Base-by-base conservation (phyloP, 1,284 basidiomycete genomes). In the Somion occarium region DNA sequence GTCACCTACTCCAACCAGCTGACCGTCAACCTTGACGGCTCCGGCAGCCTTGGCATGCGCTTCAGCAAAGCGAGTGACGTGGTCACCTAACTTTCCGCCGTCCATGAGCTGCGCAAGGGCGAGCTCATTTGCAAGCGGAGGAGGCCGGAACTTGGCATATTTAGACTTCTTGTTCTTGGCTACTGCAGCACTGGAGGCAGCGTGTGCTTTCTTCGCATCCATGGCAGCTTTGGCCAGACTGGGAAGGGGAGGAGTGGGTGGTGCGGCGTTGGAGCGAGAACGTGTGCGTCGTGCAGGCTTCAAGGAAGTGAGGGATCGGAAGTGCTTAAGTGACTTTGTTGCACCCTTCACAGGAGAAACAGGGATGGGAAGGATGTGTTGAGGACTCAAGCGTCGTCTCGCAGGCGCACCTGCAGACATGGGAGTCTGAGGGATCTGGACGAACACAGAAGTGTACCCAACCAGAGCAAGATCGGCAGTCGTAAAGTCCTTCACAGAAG, bases 361-460 rank as follows among this genome's bases (percentile, higher is more conserved):
- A 2, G 53, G 52, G 13, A 44, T 30, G 22, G 46, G 49, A 37
- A 30, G 48, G 13, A 53, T 43, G 20, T 50, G 53, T 46, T 50
- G 42, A 25, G 39, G 51, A 1, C 55, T 54, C 19, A 52, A 53
- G 9, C 45, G 44, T 42, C 56, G 51, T 50, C 48, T 53, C 18
- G 18, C 19, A 25, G 37, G 52, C 53, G 30, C 50, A 34, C 59
- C 58, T 20, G 63, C 59, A 5, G 63, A 61, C 18, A 52, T 42
- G 26, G 62, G 62, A 27, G 76, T 73, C 22, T 53, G 54, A 2
- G 81, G 80, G 48, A 85, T 67, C 24, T 78, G 75, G 18, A 85
- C 69, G 61, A 87, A 82, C 46, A 85, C 72, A 27, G 78, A 81
- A 15, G 81, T 78, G 65, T 87, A 87, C 0, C 83, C 83, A 19